phyloP scores from a whole-genome alignment of 1,139 yeast genomes.

The Suhomyces kunorum region DNA sequence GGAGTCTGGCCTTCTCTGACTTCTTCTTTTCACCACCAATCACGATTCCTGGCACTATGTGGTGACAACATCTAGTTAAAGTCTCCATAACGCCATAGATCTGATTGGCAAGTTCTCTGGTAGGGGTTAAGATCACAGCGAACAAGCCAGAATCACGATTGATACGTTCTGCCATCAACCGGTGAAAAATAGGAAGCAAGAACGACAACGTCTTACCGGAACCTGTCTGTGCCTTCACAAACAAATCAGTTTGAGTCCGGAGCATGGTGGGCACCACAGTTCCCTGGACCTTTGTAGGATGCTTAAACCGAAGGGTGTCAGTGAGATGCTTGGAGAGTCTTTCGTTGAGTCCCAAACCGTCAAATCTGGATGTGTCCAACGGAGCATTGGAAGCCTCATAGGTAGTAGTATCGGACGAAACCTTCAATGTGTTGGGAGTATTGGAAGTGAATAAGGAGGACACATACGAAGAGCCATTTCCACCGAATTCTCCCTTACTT shows the following conservation, averaged over 20 bases:
- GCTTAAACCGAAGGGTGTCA: constrained; percentile 56
- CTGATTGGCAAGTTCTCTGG: constrained; percentile 93
- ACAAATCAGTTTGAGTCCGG: constrained; percentile 59
- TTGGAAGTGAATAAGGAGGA: constrained; percentile 86
- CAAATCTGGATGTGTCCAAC: constrained; percentile 67
- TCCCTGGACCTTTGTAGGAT: constrained; percentile 87
- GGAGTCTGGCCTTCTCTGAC: constrained; percentile 83
- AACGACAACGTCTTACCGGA: constrained; percentile 93
- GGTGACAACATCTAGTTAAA: constrained; percentile 70
- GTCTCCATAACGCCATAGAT: constrained; percentile 79
- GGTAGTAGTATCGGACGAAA: constrained; percentile 30
- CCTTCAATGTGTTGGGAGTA: constrained; percentile 37
- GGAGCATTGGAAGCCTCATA: constrained; percentile 83
- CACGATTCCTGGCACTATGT: constrained; percentile 87
- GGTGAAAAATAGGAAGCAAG: constrained; percentile 75
- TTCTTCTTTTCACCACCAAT: constrained; percentile 96
- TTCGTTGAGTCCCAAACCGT: constrained; percentile 67
- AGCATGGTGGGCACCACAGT: constrained; percentile 74
- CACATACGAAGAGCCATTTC: constrained; percentile 61
- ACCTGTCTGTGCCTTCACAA: constrained; percentile 94
- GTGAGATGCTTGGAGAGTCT: constrained; percentile 55
- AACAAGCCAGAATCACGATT: constrained; percentile 81
- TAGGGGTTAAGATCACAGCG: constrained; percentile 86
- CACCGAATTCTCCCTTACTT: constrained; percentile 50
- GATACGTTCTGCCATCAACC: constrained; percentile 57